These are phyloP conservation scores for Sergeia podlipaevii DNA, from an alignment of 208 protist species.

Conservation along the genomic window DNA sequence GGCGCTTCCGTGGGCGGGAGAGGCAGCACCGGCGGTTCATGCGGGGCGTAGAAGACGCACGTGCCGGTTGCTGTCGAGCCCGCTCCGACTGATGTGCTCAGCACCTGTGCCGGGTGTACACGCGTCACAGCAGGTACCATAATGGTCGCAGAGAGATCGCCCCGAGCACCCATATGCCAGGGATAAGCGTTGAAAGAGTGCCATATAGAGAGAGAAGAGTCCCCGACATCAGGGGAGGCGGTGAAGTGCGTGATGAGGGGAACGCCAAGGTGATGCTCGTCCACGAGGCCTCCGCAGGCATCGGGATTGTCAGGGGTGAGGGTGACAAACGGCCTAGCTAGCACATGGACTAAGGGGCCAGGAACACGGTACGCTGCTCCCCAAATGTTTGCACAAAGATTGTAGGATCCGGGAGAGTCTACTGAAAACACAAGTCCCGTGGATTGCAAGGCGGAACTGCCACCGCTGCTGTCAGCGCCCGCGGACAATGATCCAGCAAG, in stretches of 20 bases:
- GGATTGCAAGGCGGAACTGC: background rate
- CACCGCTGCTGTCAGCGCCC: background rate
- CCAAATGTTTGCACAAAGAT: constrained; percentile 39
- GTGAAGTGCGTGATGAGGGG: constrained; percentile 9
- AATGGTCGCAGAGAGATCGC: constrained; percentile 7
- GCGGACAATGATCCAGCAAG: background rate
- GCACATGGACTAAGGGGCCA: constrained; percentile 13
- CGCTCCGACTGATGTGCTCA: constrained; percentile 25
- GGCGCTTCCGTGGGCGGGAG: too few species aligned
- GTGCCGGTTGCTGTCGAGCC: constrained; percentile 15
- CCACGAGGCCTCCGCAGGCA: constrained; percentile 22
- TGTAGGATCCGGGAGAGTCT: constrained; percentile 33
- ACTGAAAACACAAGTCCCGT: constrained; percentile 28
- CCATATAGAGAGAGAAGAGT: constrained; percentile 13
- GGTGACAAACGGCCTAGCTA: constrained; percentile 3
- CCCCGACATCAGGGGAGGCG: background rate
- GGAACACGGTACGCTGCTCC: constrained; percentile 40
- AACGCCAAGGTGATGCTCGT: background rate
- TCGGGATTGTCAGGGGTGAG: background rate
- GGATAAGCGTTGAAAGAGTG: constrained; percentile 12
- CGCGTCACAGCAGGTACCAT: constrained; percentile 11
- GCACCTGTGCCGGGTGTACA: constrained; percentile 15
- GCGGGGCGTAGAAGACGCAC: constrained; percentile 53
- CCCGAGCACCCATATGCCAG: constrained; percentile 4
- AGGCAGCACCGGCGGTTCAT: background rate